Conservation (phyloP, 208 protist species). For the Baffinella frigidus region DNA sequence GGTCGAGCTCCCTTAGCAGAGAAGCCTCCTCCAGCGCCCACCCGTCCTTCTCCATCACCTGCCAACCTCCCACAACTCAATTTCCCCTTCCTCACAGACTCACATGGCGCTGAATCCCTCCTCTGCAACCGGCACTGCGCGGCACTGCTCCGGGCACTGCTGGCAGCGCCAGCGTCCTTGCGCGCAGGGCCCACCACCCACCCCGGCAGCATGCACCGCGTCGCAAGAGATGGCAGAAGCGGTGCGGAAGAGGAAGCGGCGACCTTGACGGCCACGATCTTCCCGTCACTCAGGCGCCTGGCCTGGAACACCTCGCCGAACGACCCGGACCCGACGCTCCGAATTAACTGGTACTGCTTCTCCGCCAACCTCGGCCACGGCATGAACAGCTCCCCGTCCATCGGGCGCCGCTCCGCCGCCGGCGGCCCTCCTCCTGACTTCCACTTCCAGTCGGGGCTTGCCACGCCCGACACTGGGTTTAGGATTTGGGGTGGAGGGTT, state of each 20-base stretch:
- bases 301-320: conserved; percentile 49
- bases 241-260: background rate
- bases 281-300: background rate
- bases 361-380: background rate
- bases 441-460: background rate
- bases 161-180: too few species aligned
- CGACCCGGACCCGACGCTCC: background rate
- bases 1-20: conserved; percentile 39
- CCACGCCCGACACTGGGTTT: background rate
- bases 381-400: background rate
- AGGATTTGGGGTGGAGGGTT: too few species aligned
- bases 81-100: too few species aligned
- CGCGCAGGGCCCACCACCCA: too few species aligned
- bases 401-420: background rate
- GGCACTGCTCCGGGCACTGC: too few species aligned
- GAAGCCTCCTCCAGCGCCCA: conserved; percentile 31
- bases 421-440: background rate
- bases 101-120: too few species aligned
- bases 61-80: background rate
- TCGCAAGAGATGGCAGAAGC: background rate
- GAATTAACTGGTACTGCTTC: background rate
- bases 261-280: conserved; percentile 50
- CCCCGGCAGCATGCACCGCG: background rate
- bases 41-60: background rate
- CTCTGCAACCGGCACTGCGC: too few species aligned